Evolutionary conservation across 164 flowering plant genomes (phyloP).

Genomic region (Pachysandra terminalis): DNA sequence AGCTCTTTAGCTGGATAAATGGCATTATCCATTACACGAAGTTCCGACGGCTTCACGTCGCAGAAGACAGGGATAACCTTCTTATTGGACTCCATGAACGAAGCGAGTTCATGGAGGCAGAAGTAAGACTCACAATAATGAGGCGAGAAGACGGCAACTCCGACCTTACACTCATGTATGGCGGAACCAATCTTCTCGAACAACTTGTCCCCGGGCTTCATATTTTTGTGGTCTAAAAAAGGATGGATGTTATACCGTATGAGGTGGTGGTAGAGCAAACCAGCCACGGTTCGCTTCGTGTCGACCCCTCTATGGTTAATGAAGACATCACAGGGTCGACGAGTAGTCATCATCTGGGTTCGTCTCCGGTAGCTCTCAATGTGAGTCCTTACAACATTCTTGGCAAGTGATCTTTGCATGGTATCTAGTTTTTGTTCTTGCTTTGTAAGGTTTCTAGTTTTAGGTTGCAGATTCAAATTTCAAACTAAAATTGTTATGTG

Average conservation of each 20-base stretch:
- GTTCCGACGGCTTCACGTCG: conserved; percentile 65
- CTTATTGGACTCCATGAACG: conserved; percentile 49
- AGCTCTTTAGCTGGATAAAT: conserved; percentile 24
- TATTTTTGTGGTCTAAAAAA: conserved; percentile 55
- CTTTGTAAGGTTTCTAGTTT: background rate
- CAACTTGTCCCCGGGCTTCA: conserved; percentile 66
- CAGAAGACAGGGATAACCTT: conserved; percentile 56
- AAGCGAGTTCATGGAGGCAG: conserved; percentile 60
- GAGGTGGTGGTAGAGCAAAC: conserved; percentile 43
- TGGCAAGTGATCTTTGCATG: background rate
- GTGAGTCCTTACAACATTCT: background rate
- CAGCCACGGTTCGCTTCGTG: conserved; percentile 48
- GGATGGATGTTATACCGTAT: conserved; percentile 24
- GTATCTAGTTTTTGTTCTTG: background rate
- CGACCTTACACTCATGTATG: conserved; percentile 36
- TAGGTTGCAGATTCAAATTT: background rate
- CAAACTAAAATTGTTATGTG: too few species aligned
- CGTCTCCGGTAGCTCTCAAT: background rate
- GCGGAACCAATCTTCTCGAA: conserved; percentile 40
- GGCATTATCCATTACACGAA: conserved; percentile 27
- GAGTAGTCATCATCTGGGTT: background rate
- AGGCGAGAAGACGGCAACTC: conserved; percentile 61
- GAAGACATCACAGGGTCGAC: conserved; percentile 49
- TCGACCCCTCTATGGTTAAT: conserved; percentile 59
- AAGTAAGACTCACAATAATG: conserved; percentile 56